Conservation (phyloP, 2,329 filamentous ascomycete genomes). For the Pseudogymnoascus sp. region DNA sequence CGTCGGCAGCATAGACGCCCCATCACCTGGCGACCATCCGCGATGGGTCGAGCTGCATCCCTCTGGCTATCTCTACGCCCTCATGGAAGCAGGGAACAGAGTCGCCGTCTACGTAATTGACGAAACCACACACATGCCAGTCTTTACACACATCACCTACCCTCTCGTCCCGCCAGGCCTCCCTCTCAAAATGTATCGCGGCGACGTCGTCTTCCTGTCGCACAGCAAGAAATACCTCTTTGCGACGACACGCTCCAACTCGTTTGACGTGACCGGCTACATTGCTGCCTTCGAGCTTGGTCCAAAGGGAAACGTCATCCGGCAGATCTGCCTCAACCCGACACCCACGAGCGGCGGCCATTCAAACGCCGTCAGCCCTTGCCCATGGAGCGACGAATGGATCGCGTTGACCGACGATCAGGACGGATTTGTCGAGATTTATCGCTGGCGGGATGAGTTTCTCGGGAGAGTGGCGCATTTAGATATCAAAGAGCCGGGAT, state of each 20-base stretch:
- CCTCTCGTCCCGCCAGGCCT: constrained; percentile 64
- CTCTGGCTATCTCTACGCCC: constrained; percentile 69
- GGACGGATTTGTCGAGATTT: constrained; percentile 79
- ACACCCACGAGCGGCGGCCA: constrained; percentile 83
- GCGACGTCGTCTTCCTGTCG: constrained; percentile 71
- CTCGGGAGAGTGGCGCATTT: constrained; percentile 67
- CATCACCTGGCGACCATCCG: constrained; percentile 64
- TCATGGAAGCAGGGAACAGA: constrained; percentile 86
- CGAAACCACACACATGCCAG: constrained; percentile 60
- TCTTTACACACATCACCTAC: constrained; percentile 68
- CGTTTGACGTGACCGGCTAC: constrained; percentile 68
- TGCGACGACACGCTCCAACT: constrained; percentile 73
- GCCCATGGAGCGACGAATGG: constrained; percentile 80
- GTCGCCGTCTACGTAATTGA: constrained; percentile 77
- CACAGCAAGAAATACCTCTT: constrained; percentile 67
- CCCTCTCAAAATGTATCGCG: constrained; percentile 63
- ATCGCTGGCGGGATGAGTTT: constrained; percentile 73
- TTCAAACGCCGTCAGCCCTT: constrained; percentile 78
- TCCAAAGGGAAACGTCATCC: constrained; percentile 60
- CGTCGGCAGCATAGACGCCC: constrained; percentile 64
- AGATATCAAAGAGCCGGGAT: constrained; percentile 76
- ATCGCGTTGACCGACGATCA: constrained; percentile 84
- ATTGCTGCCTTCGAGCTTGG: constrained; percentile 69
- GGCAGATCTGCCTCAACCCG: constrained; percentile 71
- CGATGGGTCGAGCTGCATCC: constrained; percentile 83